Base-by-base conservation (phyloP, 1,139 yeast species). In the Candida tunisiensis region DNA sequence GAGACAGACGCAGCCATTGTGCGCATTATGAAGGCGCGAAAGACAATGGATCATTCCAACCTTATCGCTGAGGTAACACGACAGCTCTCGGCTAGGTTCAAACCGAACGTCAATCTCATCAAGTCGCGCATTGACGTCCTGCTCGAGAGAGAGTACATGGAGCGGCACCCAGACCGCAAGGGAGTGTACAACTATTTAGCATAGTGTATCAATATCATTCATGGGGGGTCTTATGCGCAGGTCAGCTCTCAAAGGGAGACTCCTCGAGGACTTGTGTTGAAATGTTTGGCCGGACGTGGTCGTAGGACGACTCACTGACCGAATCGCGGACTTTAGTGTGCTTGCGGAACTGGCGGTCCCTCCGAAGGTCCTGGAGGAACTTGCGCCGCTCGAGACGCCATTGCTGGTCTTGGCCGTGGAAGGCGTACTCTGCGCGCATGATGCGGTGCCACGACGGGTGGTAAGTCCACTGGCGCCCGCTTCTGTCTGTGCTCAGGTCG, bases 1-100 rank as follows among this genome's bases (percentile, higher is more conserved):
- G 82, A 74, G 42, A 62, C 79, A 3, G 91, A 80, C 42, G 95
- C 96, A 1, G 92, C 93, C 0, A 68, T 85, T 31, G 93, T 85
- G 2, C 62, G 96, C 30, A 68, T 77, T 6, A 88, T 88, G 96
- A 88, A 88, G 57, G 85, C 93, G 1, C 68, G 95, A 45, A 78
- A 83, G 51, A 64, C 62, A 28, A 44, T 75, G 30, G 59, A 53
- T 22, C 88, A 78, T 45, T 69, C 69, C 36, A 74, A 74, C 31
- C 57, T 85, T 31, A 56, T 79, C 13, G 66, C 65, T 25, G 85
- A 74, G 37, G 69, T 74, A 6, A 62, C 77, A 12, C 62, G 65
- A 29, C 80, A 72, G 37, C 58, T 82, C 21, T 53, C 62, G 13
- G 54, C 61, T 24, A 55, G 92, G 34, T 85, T 88, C 50, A 66